Base-by-base conservation (phyloP, 2,329 filamentous ascomycete genomes). In the Diaporthe australafricana region DNA sequence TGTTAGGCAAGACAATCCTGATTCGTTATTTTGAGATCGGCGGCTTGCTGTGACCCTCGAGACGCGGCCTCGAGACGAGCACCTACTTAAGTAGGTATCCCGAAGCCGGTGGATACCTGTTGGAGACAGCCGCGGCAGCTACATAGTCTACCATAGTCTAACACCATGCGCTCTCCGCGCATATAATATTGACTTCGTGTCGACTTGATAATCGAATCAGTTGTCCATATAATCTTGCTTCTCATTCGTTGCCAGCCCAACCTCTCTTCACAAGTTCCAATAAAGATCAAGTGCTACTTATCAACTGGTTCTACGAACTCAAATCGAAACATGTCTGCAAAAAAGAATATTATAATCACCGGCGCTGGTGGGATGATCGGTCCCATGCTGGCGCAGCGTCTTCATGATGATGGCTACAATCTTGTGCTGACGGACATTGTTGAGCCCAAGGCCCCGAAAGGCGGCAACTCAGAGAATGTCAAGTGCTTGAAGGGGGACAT, bases 381-480 rank as follows among this genome's bases (percentile, higher is more conserved):
- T n/a, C 75, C 79, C 12, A 75, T 82, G 30, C 80, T 85, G 60
- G 82, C 83, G 25, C 70, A 76, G 45, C 81, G 81, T 22, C 83
- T 85, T 9, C 80, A 85, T n/a, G 75, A 82, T 70, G 78, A 81
- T 11, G 74, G 76, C 2, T 84, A 85, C 77, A 77, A 78, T 40
- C 77, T 85, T 2, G 70, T 84, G 32, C 78, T 86, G 14, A 89
- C 88, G 17, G 90, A 92, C 77, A 83, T 92, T 45, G 81, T 87
- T 53, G 81, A 86, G 66, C 88, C 87, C 22, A 82, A 84, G 0
- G 79, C 90, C 2, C 87, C 89, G 9, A 75, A 81, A 2, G 84
- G 85, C 30, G 83, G 84, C 67, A 80, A 81, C 77, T 85, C 87
- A 1, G 77, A 87, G 67, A 87, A 89, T 78, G 87, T 86, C 0